Conservation (phyloP, 108 stramenopile genomes). For the Seminavis robusta region DNA sequence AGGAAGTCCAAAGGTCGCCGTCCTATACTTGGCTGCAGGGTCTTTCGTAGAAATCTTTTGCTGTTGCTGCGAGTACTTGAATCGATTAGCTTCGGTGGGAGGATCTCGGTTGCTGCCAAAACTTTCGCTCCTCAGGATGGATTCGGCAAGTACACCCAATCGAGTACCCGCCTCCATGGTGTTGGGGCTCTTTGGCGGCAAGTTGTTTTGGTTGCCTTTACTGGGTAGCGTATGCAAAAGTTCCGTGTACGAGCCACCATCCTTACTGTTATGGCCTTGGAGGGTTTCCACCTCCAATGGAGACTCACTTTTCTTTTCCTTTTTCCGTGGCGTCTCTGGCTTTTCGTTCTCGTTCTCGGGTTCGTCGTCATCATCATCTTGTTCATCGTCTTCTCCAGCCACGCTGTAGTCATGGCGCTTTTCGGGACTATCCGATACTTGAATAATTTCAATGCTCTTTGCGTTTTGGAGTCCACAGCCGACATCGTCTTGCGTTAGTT, state of each 20-base stretch:
- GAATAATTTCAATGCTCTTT: too few relatives aligned
- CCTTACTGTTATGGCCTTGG: background rate
- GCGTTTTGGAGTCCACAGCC: background rate
- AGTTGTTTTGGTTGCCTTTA: background rate
- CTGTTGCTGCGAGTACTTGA: too few relatives aligned
- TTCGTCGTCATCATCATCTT: background rate
- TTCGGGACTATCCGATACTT: background rate
- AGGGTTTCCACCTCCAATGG: background rate
- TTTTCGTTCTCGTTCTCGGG: background rate
- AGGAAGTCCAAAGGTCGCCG: too few relatives aligned
- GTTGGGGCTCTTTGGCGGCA: background rate
- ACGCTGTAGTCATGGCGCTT: background rate
- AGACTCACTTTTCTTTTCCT: background rate
- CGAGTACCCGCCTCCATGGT: too few relatives aligned
- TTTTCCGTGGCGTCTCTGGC: background rate
- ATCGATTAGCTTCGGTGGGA: too few relatives aligned
- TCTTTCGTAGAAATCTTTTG: too few relatives aligned
- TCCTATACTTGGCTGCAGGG: too few relatives aligned
- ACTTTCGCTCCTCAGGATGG: too few relatives aligned
- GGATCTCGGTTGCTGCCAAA: too few relatives aligned
- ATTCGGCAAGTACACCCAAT: too few relatives aligned
- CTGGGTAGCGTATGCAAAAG: background rate
- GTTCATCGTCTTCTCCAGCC: background rate
- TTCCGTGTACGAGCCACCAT: background rate
- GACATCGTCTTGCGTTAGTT: too few relatives aligned